These are phyloP conservation scores for Fusarium fracticaudum DNA, from an alignment of 2,329 filamentous ascomycete genomes.

Conservation along the genomic window DNA sequence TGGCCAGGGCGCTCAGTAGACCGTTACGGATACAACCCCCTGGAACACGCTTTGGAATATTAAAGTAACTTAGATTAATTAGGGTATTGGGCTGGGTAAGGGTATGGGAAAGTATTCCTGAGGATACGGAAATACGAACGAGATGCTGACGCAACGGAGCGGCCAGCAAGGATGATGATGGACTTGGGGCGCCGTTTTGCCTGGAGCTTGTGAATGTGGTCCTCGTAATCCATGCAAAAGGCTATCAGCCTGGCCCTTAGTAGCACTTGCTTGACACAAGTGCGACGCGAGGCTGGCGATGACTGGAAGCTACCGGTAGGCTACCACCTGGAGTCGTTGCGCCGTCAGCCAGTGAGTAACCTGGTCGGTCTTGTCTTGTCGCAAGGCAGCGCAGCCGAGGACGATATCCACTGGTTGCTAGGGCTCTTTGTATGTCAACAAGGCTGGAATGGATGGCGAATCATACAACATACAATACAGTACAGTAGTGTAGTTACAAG, in stretches of 20 bases:
- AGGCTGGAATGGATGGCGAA: conserved; percentile 35
- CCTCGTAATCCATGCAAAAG: conserved; percentile 30
- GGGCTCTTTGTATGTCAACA: conserved; percentile 29
- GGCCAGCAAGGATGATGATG: conserved; percentile 25
- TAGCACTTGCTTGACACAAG: conserved; percentile 27
- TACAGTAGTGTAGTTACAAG: conserved; percentile 2
- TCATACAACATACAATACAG: background rate
- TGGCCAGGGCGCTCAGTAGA: conserved; percentile 37
- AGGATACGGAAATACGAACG: conserved; percentile 39
- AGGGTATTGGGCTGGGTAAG: conserved; percentile 3
- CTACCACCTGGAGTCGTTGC: conserved; percentile 28
- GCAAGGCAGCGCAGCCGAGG: conserved; percentile 26
- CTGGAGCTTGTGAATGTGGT: conserved; percentile 17
- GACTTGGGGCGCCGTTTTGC: conserved; percentile 22
- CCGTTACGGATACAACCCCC: conserved; percentile 32
- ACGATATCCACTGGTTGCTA: conserved; percentile 29
- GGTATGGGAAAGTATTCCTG: conserved; percentile 9
- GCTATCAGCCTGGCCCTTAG: conserved; percentile 32
- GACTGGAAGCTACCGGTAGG: conserved; percentile 16
- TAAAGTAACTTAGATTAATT: conserved; percentile 26
- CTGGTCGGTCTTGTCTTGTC: conserved; percentile 19
- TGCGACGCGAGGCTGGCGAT: conserved; percentile 37
- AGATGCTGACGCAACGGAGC: conserved; percentile 37
- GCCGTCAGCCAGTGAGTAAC: conserved; percentile 21
- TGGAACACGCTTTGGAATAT: conserved; percentile 17